A percentile compares a stretch with the other conserved stretches of the same genome.
These are phyloP conservation scores for Ceratocystis destructans DNA, from an alignment of 2,329 filamentous ascomycete species.

Conservation along the genomic window DNA sequence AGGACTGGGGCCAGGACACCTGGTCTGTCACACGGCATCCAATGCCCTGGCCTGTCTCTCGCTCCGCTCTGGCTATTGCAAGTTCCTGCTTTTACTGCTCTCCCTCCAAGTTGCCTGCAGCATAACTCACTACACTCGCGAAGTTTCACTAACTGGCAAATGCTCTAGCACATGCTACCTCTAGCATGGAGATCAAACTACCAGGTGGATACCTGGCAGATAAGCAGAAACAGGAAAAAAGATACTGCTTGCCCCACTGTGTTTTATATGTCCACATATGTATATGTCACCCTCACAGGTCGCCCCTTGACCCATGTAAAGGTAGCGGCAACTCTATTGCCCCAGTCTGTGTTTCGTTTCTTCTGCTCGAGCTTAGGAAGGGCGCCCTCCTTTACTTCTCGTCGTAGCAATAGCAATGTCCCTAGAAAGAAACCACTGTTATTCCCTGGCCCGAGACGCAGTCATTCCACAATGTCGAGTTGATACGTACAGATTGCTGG, in stretches of 20 bases:
- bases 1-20: too few species aligned
- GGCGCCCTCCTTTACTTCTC: background rate
- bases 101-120: background rate
- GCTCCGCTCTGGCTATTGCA: background rate
- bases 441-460: background rate
- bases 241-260: background rate
- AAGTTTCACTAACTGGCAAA: constrained; percentile 2
- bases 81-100: background rate
- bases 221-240: constrained; percentile 7
- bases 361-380: background rate
- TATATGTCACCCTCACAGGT: background rate
- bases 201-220: constrained; percentile 12
- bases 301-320: background rate
- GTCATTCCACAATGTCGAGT: background rate
- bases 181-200: background rate
- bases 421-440: background rate
- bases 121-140: background rate
- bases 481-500: background rate
- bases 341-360: background rate
- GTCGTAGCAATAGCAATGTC: background rate
- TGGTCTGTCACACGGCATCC: background rate
- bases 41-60: background rate
- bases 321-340: background rate
- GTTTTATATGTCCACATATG: background rate
- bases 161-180: background rate